Conservation (phyloP, 2,329 filamentous ascomycete genomes). For the Penicillium sp. region DNA sequence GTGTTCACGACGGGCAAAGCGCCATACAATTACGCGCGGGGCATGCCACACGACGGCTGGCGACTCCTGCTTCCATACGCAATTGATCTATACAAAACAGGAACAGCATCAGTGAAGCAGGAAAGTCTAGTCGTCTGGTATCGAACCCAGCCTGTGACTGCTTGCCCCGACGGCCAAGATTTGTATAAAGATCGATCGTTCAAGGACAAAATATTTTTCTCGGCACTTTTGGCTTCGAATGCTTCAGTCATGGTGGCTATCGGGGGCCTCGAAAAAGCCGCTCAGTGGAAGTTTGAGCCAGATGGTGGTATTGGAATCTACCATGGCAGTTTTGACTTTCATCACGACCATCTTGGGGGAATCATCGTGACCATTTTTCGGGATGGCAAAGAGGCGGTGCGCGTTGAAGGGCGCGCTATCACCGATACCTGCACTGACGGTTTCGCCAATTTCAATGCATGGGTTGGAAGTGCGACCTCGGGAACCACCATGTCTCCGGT, state of each 20-base stretch:
- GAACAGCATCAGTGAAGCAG: conserved; percentile 16
- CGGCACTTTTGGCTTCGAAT: conserved; percentile 33
- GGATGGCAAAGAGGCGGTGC: conserved; percentile 16
- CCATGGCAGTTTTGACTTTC: conserved; percentile 28
- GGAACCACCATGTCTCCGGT: background rate
- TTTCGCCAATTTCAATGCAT: conserved; percentile 38
- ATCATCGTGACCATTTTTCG: conserved; percentile 28
- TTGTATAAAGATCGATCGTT: background rate
- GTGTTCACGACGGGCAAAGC: conserved; percentile 30
- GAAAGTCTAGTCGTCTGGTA: conserved; percentile 15
- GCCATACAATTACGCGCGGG: conserved; percentile 35
- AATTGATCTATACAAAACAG: conserved; percentile 36
- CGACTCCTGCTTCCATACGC: conserved; percentile 32
- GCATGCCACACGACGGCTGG: conserved; percentile 33
- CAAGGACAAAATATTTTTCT: conserved; percentile 26
- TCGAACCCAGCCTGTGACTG: conserved; percentile 2
- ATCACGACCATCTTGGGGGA: conserved; percentile 15
- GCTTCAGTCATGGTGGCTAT: conserved; percentile 32
- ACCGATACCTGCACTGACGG: conserved; percentile 20
- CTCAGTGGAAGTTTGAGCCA: conserved; percentile 26
- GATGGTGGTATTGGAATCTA: conserved; percentile 32
- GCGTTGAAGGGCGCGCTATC: conserved; percentile 25
- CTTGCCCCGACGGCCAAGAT: conserved; percentile 8
- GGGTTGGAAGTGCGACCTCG: conserved; percentile 28
- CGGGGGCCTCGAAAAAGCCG: conserved; percentile 22